Conservation (phyloP, 495 filamentous ascomycete genomes). For the Chaetomium tenue region DNA sequence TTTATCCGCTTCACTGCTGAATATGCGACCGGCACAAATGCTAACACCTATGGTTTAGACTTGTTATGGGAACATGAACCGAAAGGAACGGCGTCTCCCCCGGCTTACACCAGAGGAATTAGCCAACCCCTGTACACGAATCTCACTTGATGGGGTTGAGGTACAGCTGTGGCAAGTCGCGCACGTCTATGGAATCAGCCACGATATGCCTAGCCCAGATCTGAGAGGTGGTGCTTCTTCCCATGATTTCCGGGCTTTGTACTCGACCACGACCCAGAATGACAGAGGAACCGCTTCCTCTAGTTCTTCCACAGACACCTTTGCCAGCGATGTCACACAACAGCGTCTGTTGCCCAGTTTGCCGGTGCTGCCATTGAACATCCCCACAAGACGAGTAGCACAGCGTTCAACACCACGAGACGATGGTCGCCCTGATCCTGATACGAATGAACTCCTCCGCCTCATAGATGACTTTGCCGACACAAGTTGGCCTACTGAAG, state of each 20-base stretch:
- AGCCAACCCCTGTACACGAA: background rate
- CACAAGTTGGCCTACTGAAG: background rate
- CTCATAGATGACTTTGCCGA: constrained; percentile 12
- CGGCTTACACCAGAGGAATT: constrained; percentile 12
- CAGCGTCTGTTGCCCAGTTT: background rate
- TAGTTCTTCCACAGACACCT: background rate
- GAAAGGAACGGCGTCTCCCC: background rate
- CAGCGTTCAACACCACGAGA: background rate
- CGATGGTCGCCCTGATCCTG: no score
- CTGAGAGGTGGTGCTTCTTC: constrained; percentile 1
- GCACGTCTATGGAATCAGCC: constrained; percentile 14
- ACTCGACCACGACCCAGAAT: background rate
- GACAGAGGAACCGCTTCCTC: background rate
- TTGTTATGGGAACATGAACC: constrained; percentile 9
- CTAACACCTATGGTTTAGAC: background rate
- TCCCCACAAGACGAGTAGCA: background rate
- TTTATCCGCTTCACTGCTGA: background rate
- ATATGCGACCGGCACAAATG: background rate
- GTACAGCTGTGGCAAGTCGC: constrained; percentile 25
- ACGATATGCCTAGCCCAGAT: background rate
- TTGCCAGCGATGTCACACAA: no score
- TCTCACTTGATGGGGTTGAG: constrained; percentile 7
- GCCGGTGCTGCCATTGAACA: background rate
- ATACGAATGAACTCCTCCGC: background rate
- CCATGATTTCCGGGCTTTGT: background rate